These are phyloP conservation scores for Sclerotinia minor DNA, from an alignment of 2,329 filamentous ascomycete genomes.

Conservation along the genomic window DNA sequence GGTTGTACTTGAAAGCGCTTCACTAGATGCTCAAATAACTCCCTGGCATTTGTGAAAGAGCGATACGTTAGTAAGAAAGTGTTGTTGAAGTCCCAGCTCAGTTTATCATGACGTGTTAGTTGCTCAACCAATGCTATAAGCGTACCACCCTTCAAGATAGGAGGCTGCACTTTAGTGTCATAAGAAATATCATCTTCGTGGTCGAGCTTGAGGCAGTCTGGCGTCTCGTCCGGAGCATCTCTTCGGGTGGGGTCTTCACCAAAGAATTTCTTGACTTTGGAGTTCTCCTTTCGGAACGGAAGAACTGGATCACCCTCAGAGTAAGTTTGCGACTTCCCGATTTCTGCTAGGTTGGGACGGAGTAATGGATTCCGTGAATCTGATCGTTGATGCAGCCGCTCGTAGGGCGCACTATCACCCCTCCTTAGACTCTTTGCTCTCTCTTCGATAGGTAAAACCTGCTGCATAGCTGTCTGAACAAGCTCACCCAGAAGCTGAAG, in stretches of 20 bases:
- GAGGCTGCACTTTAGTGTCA: conserved; percentile 75
- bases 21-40: conserved; percentile 90
- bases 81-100: conserved; percentile 94
- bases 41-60: conserved; percentile 87
- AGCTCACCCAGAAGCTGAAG: conserved; percentile 85
- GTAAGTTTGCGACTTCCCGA: conserved; percentile 58
- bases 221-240: conserved; percentile 66
- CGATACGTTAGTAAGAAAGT: conserved; percentile 96
- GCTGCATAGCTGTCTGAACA: conserved; percentile 58
- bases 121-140: conserved; percentile 89
- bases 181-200: conserved; percentile 87
- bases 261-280: conserved; percentile 66
- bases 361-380: conserved; percentile 50
- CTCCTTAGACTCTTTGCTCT: conserved; percentile 55
- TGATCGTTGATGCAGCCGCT: conserved; percentile 55
- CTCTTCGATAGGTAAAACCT: conserved; percentile 41
- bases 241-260: conserved; percentile 57
- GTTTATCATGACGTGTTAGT: conserved; percentile 90
- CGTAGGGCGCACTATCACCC: conserved; percentile 58
- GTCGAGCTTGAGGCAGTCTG: conserved; percentile 82
- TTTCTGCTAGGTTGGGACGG: conserved; percentile 37
- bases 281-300: conserved; percentile 59
- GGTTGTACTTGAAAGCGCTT: conserved; percentile 91
- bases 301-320: conserved; percentile 52
- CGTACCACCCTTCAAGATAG: conserved; percentile 84